Base-by-base conservation (phyloP, 2,329 filamentous ascomycete genomes). In the Cladorrhinum sp. region DNA sequence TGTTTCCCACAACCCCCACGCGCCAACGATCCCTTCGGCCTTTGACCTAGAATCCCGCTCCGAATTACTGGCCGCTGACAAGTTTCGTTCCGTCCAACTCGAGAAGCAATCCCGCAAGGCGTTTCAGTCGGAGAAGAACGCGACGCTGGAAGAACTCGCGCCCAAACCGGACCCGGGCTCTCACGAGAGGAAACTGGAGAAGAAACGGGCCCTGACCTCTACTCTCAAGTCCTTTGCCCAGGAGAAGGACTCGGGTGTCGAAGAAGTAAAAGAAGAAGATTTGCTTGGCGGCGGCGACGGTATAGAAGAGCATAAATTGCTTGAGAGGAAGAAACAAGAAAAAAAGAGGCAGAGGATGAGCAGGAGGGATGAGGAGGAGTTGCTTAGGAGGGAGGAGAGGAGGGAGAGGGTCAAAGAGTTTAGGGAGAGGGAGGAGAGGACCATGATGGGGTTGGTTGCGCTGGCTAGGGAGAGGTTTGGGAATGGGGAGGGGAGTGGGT, bases 291-390 rank as follows among this genome's bases (percentile, higher is more conserved):
- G 83, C 1, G 87, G 83, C 50, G 87, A 83, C 50, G 83, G 83
- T 52, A 82, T 81, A 12, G 83, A 82, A 1, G 89, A 92, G 61
- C 86, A 87, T 65, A 93, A 89, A 78, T 81, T 80, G 68, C 77
- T 84, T 71, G 85, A 89, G 73, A 83, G 84, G 66, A 83, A 79
- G 60, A 79, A 85, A 68, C 85, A 91, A 76, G 78, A 84, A 67
- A 88, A 88, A 76, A 96, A 93, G 81, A 91, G 87, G 67, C 92
- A 96, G 74, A 76, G 93, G 56, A 92, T 97, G 79, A 77, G 95
- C 16, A 77, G 91, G 61, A 83, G 90, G 69, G 93, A 97, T 74
- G 93, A 96, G 76, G 81, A 92, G 60, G 76, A 89, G 63, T 77
- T 92, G 69, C 91, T 91, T 10, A 85, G 85, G 70, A 81, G 82